phyloP scores from a whole-genome alignment of 139 green algal species.

The Spirogloea muscicola region DNA sequence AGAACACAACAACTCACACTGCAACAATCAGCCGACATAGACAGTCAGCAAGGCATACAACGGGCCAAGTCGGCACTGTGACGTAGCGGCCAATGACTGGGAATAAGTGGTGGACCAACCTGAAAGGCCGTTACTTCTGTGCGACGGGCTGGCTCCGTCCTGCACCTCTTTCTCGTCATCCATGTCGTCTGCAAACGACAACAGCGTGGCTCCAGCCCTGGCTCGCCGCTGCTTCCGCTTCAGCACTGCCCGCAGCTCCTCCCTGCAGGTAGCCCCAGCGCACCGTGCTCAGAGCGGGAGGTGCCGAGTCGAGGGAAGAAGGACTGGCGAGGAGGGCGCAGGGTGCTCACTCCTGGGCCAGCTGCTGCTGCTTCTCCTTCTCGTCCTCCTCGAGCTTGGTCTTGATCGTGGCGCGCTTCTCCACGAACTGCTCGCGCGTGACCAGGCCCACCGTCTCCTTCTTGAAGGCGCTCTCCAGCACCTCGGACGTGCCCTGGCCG shows the following conservation, averaged over 20 bases:
- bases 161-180: conserved; percentile 41
- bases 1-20: no score
- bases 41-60: no score
- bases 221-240: conserved; percentile 24
- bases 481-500: conserved; percentile 29
- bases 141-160: conserved; percentile 18
- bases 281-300: no score
- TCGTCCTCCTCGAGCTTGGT: conserved; percentile 49
- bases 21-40: no score
- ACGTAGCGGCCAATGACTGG: no score
- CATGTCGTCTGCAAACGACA: conserved; percentile 28
- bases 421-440: conserved; percentile 81
- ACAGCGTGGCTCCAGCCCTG: neutral
- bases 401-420: conserved; percentile 53
- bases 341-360: no score
- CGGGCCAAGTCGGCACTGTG: no score
- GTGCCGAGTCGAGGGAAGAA: no score
- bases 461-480: conserved; percentile 86
- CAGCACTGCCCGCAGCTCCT: conserved; percentile 19
- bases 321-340: no score
- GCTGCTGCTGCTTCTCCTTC: no score
- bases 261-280: conserved; percentile 5
- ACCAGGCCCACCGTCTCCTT: conserved; percentile 92
- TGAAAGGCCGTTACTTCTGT: no score
- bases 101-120: no score